These are phyloP conservation scores for Apiospora phragmitis DNA, from an alignment of 2,329 filamentous ascomycete species.

Conservation along the genomic window DNA sequence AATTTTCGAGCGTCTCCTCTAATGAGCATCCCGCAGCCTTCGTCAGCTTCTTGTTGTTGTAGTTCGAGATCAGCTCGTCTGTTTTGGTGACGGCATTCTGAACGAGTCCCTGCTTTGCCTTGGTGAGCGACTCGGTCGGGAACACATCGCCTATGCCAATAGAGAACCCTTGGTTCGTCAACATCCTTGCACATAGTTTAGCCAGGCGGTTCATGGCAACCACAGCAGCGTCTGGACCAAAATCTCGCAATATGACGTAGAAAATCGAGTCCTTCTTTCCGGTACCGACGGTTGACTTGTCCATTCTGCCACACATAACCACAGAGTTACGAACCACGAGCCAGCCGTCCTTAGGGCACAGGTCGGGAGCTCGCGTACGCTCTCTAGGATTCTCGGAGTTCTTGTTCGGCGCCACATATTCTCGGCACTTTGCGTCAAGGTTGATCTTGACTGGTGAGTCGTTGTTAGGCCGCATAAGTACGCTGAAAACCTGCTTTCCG, in stretches of 20 bases:
- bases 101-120: conserved; percentile 75
- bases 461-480: conserved; percentile 87
- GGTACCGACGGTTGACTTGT: conserved; percentile 94
- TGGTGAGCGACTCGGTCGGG: conserved; percentile 69
- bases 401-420: conserved; percentile 56
- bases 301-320: conserved; percentile 96
- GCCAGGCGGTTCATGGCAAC: conserved; percentile 92
- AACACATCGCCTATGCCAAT: conserved; percentile 96
- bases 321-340: conserved; percentile 94
- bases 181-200: conserved; percentile 83
- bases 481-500: conserved; percentile 93
- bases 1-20: conserved; percentile 88
- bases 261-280: conserved; percentile 98
- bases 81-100: conserved; percentile 76
- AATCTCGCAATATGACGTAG: conserved; percentile 94
- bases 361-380: conserved; percentile 56
- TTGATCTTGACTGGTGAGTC: conserved; percentile 83
- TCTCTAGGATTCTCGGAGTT: conserved; percentile 52
- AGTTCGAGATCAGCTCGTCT: conserved; percentile 79
- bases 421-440: conserved; percentile 87
- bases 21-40: conserved; percentile 89
- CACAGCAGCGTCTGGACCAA: conserved; percentile 84
- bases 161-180: conserved; percentile 91
- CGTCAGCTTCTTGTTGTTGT: conserved; percentile 76
- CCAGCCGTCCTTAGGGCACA: conserved; percentile 87